Evolutionary conservation across 495 filamentous ascomycete species (phyloP).

Genomic region (Delitschia confertaspora): DNA sequence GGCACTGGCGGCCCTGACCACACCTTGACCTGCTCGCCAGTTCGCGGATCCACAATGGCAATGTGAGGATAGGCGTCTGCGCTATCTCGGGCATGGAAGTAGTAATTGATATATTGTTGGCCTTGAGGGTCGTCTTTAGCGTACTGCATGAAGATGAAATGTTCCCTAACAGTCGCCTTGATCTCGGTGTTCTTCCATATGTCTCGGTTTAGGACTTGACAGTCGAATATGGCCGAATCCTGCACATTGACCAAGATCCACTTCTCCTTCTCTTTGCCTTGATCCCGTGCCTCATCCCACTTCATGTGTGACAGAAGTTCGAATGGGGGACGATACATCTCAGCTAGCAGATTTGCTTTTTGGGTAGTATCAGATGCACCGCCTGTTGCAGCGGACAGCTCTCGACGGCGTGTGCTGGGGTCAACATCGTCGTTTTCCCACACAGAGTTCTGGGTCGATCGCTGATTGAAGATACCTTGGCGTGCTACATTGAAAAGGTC

Average conservation of each 20-base stretch:
- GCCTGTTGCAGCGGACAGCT: constrained; percentile 56
- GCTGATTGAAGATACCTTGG: constrained; percentile 80
- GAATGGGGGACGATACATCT: constrained; percentile 85
- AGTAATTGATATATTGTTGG: constrained; percentile 75
- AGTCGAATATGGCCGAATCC: constrained; percentile 82
- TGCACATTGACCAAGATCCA: constrained; percentile 96
- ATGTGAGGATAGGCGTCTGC: constrained; percentile 88
- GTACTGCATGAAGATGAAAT: constrained; percentile 93
- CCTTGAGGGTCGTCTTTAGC: constrained; percentile 69
- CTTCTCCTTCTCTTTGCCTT: constrained; percentile 76
- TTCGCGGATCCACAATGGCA: constrained; percentile 88
- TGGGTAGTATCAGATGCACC: constrained; percentile 64
- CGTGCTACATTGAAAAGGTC: constrained; percentile 26
- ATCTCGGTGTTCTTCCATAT: constrained; percentile 83
- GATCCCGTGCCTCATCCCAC: constrained; percentile 72
- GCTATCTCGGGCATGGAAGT: constrained; percentile 64
- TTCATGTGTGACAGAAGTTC: constrained; percentile 66
- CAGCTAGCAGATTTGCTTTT: constrained; percentile 66
- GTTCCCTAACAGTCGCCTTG: constrained; percentile 70
- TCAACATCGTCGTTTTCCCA: constrained; percentile 55
- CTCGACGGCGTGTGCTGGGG: constrained; percentile 40
- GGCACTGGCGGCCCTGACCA: constrained; percentile 82
- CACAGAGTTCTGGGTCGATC: constrained; percentile 50
- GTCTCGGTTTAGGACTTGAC: constrained; percentile 85
- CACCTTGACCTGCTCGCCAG: constrained; percentile 93